Conservation (phyloP, 306 rosid genomes). For the Prunus salicina region DNA sequence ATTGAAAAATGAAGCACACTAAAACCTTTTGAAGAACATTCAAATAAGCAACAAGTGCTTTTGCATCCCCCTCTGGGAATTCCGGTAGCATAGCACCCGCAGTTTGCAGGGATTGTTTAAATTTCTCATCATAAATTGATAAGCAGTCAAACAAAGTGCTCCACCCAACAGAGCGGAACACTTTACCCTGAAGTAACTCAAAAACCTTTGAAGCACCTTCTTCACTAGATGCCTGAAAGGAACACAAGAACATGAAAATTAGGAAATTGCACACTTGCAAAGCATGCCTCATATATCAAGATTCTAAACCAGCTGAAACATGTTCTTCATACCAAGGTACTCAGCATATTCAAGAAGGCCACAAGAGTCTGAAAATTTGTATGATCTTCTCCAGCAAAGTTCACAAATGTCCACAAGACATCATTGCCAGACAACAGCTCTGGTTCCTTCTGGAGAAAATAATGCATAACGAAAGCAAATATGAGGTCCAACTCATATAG, state of each 20-base stretch:
- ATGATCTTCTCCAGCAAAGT: constrained; percentile 98
- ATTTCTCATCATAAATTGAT: constrained; percentile 90
- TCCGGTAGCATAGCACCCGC: constrained; percentile 84
- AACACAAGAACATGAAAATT: constrained; percentile 11
- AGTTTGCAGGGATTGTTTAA: constrained; percentile 88
- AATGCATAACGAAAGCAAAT: background rate
- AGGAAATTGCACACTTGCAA: constrained; percentile 1
- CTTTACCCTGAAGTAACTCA: constrained; percentile 92
- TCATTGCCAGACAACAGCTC: constrained; percentile 91
- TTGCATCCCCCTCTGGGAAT: constrained; percentile 95
- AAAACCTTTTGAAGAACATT: constrained; percentile 86
- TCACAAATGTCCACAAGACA: constrained; percentile 95
- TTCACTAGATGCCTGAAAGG: constrained; percentile 77
- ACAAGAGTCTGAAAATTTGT: constrained; percentile 88
- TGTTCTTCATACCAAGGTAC: constrained; percentile 69
- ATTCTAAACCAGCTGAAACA: constrained; percentile 16
- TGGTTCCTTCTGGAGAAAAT: constrained; percentile 74
- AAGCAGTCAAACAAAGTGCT: constrained; percentile 91
- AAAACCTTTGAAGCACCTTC: constrained; percentile 93
- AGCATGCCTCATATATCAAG: constrained; percentile 10
- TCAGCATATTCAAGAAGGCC: constrained; percentile 93
- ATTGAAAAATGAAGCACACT: background rate
- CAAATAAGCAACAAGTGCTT: constrained; percentile 90
- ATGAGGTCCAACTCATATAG: constrained; percentile 24
- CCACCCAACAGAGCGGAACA: constrained; percentile 98